Percentiles rank a stretch among this genome's conserved stretches.
Conservation (phyloP, 176 grass and related monocot genomes). For the Coix lacrymajobi region DNA sequence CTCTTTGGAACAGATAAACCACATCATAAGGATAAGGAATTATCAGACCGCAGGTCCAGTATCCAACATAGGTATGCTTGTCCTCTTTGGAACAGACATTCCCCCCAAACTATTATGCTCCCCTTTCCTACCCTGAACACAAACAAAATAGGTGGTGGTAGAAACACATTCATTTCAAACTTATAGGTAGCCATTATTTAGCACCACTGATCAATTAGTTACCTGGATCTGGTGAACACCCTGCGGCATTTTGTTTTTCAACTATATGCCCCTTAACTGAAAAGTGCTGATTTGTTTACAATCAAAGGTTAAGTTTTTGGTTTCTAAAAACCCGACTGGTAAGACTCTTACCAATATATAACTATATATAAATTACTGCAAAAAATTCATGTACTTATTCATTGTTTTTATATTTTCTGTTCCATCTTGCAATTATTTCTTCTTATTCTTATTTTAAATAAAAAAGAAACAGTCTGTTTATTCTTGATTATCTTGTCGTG, state of each 20-base stretch:
- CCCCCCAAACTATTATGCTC: neutral
- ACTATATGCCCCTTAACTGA: neutral
- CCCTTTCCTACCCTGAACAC: neutral
- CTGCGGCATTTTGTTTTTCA: neutral
- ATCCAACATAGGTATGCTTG: slow-evolving; percentile 15
- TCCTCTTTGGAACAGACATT: neutral
- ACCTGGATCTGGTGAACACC: neutral
- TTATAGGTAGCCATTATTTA: neutral
- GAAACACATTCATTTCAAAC: neutral
- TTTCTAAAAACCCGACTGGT: neutral
- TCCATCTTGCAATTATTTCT: neutral
- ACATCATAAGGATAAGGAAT: slow-evolving; percentile 38
- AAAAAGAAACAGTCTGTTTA: neutral
- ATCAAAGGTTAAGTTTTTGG: neutral
- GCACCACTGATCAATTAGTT: neutral
- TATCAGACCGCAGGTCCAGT: slow-evolving; percentile 38
- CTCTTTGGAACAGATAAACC: slow-evolving; percentile 52
- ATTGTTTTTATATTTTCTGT: neutral
- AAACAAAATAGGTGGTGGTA: neutral
- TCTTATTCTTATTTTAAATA: neutral
- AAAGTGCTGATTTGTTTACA: neutral
- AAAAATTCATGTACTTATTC: neutral
- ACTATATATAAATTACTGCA: neutral
- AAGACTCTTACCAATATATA: neutral
- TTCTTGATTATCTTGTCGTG: neutral